Evolutionary conservation across 768 basidiomycete species (phyloP), one percentile per base, ranked within the genome.

Genomic region (Paxillus ammoniavirescens): DNA sequence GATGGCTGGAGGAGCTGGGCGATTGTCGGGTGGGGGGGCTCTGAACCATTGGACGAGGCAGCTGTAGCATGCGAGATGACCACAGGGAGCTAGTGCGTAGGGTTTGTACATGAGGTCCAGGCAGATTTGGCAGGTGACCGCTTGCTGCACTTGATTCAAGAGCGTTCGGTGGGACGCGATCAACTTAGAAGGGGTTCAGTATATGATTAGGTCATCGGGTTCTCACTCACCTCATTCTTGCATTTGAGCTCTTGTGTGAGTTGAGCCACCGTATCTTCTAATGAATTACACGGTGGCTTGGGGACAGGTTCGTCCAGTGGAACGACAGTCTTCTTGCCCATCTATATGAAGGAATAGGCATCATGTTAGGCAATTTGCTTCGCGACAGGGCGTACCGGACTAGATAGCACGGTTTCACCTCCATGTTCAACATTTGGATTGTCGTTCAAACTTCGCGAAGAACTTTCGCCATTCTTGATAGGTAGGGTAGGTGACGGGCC

Each of bases 21-120:
- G 63, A 54, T 61, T 65, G 46, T 62, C 71, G 3, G 65, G 47
- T 8, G 69, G 69, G 23, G 75, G 65, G 35, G 78, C 75, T 4
- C 79, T 84, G 67, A 92, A 93, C 90, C 90, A 93, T 33, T 77
- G 76, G 15, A 91, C 77, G 10, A 93, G 82, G 62, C 90, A 91
- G 14, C 69, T 64, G 54, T 90, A 80, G 61, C 89, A 91, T 3
- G 82, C 81, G 45, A 87, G 73, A 56, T 90, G 88, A 5, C 89
- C 89, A 53, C 89, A 91, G 1, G 89, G 88, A 0, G 86, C 77
- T 17, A 90, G 80, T 0, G 87, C 83, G 57, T 82, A 91, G 0
- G 90, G 89, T 57, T 80, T 82, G 65, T 86, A 75, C 66, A 92
- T 75, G 21, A 88, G 72, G 60, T 90, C 88, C 26, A 91, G 74